phyloP scores from a whole-genome alignment of 495 filamentous ascomycete genomes.

The Staphylotrichum longicolle region DNA sequence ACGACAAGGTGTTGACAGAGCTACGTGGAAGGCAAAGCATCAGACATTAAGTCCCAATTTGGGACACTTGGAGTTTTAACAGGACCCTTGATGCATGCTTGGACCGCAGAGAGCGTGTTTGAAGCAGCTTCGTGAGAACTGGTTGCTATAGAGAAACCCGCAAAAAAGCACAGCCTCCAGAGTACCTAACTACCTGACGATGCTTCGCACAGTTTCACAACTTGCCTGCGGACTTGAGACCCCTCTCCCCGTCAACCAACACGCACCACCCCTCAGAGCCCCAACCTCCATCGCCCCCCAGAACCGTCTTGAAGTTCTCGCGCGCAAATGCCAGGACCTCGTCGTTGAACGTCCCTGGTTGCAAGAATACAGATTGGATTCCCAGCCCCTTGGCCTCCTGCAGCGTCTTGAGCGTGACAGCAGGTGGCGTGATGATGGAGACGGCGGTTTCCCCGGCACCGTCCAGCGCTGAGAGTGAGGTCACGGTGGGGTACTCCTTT shows the following conservation, averaged over 20 bases:
- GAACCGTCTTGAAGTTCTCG: conserved; percentile 61
- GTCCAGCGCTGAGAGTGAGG: conserved; percentile 61
- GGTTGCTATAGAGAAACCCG: too few species aligned
- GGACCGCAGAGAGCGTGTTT: too few species aligned
- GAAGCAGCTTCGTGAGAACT: too few species aligned
- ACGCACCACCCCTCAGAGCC: conserved; percentile 87
- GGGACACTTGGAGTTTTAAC: too few species aligned
- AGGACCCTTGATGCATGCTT: too few species aligned
- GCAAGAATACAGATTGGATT: conserved; percentile 81
- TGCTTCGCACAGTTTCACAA: conserved; percentile 13
- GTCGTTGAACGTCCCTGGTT: conserved; percentile 83
- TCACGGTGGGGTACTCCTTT: conserved; percentile 59
- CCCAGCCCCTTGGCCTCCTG: conserved; percentile 77
- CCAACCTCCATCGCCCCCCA: conserved; percentile 64
- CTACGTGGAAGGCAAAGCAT: too few species aligned
- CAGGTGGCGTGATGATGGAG: conserved; percentile 82
- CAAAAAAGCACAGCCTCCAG: too few species aligned
- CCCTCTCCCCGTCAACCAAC: conserved; percentile 80
- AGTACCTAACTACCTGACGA: too few species aligned
- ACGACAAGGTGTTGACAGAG: too few species aligned
- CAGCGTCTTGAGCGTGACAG: conserved; percentile 66
- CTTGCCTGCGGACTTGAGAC: conserved; percentile 58
- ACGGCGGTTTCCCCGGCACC: conserved; percentile 69
- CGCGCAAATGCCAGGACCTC: conserved; percentile 66
- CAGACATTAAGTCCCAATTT: too few species aligned